Conservation (phyloP, 2,329 filamentous ascomycete genomes). For the Aureobasidium zeae region DNA sequence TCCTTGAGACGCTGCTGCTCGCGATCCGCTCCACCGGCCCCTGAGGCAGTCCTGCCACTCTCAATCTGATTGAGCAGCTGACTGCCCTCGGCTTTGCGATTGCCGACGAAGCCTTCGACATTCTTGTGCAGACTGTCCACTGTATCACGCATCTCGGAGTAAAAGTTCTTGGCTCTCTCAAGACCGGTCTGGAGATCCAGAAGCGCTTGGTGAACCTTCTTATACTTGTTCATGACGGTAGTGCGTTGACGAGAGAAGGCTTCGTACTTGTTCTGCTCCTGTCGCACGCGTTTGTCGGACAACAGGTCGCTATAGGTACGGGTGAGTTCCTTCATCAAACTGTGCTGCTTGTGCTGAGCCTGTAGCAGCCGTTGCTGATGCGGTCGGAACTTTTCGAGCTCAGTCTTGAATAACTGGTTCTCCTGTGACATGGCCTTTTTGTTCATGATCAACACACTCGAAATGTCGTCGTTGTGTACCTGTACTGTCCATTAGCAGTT, state of each 20-base stretch:
- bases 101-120: constrained; percentile 93
- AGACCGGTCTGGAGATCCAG: constrained; percentile 80
- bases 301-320: constrained; percentile 75
- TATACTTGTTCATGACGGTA: constrained; percentile 75
- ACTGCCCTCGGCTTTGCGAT: constrained; percentile 80
- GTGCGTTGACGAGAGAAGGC: constrained; percentile 72
- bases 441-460: constrained; percentile 92
- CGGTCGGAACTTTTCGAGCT: constrained; percentile 93
- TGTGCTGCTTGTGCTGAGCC: constrained; percentile 89
- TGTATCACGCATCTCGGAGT: constrained; percentile 90
- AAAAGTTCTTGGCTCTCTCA: constrained; percentile 83
- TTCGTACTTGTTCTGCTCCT: constrained; percentile 94
- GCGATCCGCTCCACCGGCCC: constrained; percentile 57
- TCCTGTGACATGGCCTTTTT: constrained; percentile 94
- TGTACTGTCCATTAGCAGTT: no score
- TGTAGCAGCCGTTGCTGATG: constrained; percentile 87
- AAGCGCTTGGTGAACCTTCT: constrained; percentile 85
- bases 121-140: constrained; percentile 90
- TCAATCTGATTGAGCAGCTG: constrained; percentile 85
- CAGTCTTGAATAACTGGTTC: constrained; percentile 82
- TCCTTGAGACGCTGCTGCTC: constrained; percentile 79
- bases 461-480: constrained; percentile 95
- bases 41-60: constrained; percentile 54
- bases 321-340: constrained; percentile 90
- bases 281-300: constrained; percentile 85